A percentile compares a stretch with the other conserved stretches of the same genome.
Evolutionary conservation across 805 yeast genomes (phyloP).

Genomic region (Scheffersomyces lignosus): DNA sequence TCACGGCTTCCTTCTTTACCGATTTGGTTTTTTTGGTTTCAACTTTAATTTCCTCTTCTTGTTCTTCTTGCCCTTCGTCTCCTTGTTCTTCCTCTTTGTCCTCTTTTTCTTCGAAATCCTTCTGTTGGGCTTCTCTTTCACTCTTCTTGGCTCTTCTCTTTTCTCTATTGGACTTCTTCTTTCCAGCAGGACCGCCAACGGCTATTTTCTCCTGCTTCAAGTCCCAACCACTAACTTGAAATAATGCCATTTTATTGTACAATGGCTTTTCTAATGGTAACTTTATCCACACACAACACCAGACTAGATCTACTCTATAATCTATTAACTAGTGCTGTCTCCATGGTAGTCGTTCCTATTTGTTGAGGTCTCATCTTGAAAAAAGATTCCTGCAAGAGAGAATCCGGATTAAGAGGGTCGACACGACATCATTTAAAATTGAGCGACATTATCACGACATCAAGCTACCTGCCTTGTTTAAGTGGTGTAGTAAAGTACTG

Average conservation of each 20-base stretch:
- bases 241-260: constrained; percentile 67
- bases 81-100: constrained; percentile 6
- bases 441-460: too few relatives aligned
- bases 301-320: too few relatives aligned
- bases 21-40: neutral
- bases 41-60: constrained; percentile 3
- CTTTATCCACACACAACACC: neutral
- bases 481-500: too few relatives aligned
- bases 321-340: too few relatives aligned
- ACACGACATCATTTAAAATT: too few relatives aligned
- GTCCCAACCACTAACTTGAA: constrained; percentile 83
- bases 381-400: too few relatives aligned
- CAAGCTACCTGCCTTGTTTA: too few relatives aligned
- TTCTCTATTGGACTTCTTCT: constrained; percentile 26
- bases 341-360: too few relatives aligned
- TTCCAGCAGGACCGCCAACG: constrained; percentile 34
- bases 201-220: constrained; percentile 54
- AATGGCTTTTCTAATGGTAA: neutral
- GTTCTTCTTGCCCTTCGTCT: constrained; percentile 7
- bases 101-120: constrained; percentile 5
- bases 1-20: neutral
- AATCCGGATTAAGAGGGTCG: too few relatives aligned
- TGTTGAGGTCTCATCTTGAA: too few relatives aligned
- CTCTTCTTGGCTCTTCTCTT: constrained; percentile 17
- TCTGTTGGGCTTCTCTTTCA: constrained; percentile 1